Evolutionary conservation across 768 basidiomycete species (phyloP).

Genomic region (Xanthoconium purpureum): DNA sequence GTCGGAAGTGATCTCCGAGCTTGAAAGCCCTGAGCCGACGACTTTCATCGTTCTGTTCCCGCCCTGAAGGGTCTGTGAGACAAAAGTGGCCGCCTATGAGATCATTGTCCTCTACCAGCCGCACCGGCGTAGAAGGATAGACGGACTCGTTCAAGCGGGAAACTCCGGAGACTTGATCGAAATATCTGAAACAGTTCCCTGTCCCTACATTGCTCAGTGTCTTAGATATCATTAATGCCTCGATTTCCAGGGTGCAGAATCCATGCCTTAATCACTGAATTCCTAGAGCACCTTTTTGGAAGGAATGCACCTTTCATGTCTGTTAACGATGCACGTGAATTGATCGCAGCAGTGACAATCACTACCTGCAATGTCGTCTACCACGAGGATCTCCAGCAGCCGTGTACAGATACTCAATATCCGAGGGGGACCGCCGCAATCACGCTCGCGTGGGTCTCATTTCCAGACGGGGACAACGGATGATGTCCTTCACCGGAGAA

Average conservation of each 20-base stretch:
- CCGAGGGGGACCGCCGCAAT: slow-evolving; percentile 42
- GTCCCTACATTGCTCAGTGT: slow-evolving; percentile 29
- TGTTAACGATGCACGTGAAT: slow-evolving; percentile 7
- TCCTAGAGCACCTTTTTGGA: slow-evolving; percentile 35
- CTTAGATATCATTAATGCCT: slow-evolving; percentile 15
- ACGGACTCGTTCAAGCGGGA: slow-evolving; percentile 33
- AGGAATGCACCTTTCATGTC: slow-evolving; percentile 36
- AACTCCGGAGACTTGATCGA: slow-evolving; percentile 46
- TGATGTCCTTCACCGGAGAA: slow-evolving; percentile 40
- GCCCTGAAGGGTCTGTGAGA: slow-evolving; percentile 34
- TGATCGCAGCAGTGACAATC: slow-evolving; percentile 4
- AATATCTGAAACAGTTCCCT: slow-evolving; percentile 33
- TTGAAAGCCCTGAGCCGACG: slow-evolving; percentile 5
- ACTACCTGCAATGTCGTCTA: slow-evolving; percentile 39
- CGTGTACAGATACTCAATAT: slow-evolving; percentile 29
- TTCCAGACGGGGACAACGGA: slow-evolving; percentile 22
- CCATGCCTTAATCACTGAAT: slow-evolving; percentile 34
- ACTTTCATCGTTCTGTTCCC: slow-evolving; percentile 18
- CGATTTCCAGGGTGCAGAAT: slow-evolving; percentile 11
- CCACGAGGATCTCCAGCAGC: slow-evolving; percentile 41
- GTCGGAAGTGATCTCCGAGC: slow-evolving; percentile 20
- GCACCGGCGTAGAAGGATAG: background rate
- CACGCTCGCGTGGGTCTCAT: slow-evolving; percentile 32
- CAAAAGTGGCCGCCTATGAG: slow-evolving; percentile 19
- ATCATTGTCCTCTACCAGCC: background rate